These are phyloP conservation scores for Linnemannia exigua DNA, from an alignment of 192 early-diverging fungal species.

Conservation along the genomic window DNA sequence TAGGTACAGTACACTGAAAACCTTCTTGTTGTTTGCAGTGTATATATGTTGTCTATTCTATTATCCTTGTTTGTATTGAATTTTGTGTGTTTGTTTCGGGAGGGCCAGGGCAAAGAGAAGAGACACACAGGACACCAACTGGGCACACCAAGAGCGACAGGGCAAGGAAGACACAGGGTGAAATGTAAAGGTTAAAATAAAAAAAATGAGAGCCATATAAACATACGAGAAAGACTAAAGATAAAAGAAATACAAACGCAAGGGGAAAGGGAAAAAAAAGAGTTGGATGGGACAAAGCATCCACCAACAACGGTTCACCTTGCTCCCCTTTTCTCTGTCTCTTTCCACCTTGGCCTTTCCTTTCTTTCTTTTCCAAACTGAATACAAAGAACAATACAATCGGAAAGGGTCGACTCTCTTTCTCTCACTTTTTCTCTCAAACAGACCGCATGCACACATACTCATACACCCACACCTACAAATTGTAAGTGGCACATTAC, in stretches of 20 bases:
- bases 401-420: neutral
- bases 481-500: neutral
- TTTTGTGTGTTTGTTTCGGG: neutral
- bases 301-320: neutral
- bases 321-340: too few relatives aligned
- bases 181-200: neutral
- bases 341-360: neutral
- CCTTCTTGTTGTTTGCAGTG: neutral
- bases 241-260: neutral
- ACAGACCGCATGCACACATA: constrained; percentile 1
- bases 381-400: neutral
- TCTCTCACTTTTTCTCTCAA: neutral
- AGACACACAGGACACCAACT: neutral
- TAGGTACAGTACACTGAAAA: too few relatives aligned
- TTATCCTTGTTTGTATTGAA: neutral
- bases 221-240: neutral
- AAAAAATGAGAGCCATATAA: neutral
- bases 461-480: too few relatives aligned
- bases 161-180: neutral
- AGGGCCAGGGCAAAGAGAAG: neutral
- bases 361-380: neutral
- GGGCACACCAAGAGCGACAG: neutral
- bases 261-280: neutral
- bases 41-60: neutral
- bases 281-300: neutral